These are phyloP conservation scores for Fomitopsis schrenkii DNA, from an alignment of 1,284 basidiomycete species.

Conservation along the genomic window DNA sequence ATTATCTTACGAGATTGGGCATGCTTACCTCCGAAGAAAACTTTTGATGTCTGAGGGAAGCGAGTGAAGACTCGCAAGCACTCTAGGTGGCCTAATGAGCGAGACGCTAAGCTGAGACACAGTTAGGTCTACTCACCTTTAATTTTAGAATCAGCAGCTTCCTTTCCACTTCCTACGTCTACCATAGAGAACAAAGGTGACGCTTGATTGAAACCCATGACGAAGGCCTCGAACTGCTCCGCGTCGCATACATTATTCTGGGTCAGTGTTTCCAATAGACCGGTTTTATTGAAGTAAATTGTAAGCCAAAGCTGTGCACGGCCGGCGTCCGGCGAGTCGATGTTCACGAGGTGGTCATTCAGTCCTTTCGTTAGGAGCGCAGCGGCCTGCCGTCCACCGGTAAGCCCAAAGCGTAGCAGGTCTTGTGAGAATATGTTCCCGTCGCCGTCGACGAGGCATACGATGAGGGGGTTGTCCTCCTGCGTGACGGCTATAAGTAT, in stretches of 20 bases:
- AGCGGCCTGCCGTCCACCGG: constrained; percentile 41
- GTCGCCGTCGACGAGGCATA: constrained; percentile 44
- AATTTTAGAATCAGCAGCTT: constrained; percentile 54
- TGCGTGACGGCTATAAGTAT: constrained; percentile 5
- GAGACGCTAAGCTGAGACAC: background rate
- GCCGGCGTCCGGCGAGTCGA: constrained; percentile 20
- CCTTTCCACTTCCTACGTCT: constrained; percentile 54
- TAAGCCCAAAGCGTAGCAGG: constrained; percentile 34
- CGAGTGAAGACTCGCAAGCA: constrained; percentile 40
- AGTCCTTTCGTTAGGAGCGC: constrained; percentile 37
- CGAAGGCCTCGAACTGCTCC: constrained; percentile 41
- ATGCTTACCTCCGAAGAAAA: constrained; percentile 40
- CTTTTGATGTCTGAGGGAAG: constrained; percentile 39
- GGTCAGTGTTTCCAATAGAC: constrained; percentile 36
- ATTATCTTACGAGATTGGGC: background rate
- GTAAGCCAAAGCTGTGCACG: constrained; percentile 38
- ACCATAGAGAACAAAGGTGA: constrained; percentile 45
- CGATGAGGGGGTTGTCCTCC: constrained; percentile 37
- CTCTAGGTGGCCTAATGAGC: constrained; percentile 25
- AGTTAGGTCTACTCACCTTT: constrained; percentile 31
- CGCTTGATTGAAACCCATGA: constrained; percentile 44
- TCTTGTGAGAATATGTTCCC: constrained; percentile 43
- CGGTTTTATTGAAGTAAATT: constrained; percentile 42
- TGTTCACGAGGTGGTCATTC: constrained; percentile 28
- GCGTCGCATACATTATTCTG: constrained; percentile 32